phyloP scores from a whole-genome alignment of 768 basidiomycete genomes.

The Phlebiopsis flavidoalba region DNA sequence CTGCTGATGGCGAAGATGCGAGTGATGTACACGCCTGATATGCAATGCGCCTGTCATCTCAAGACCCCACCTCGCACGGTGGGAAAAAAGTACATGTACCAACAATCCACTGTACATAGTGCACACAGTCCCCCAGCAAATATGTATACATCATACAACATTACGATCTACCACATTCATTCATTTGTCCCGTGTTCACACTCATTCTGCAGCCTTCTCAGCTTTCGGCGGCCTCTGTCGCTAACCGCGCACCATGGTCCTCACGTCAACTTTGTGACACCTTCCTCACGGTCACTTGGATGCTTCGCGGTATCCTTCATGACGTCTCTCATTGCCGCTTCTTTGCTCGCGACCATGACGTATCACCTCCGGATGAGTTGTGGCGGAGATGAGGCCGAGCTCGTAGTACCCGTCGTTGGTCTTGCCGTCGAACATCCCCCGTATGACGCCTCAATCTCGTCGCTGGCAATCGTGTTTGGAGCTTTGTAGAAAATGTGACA shows the following conservation, averaged over 20 bases:
- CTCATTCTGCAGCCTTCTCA: neutral
- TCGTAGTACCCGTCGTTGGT: slow-evolving; percentile 91
- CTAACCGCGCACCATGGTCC: slow-evolving; percentile 3
- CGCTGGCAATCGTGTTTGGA: slow-evolving; percentile 59
- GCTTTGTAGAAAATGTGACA: slow-evolving; percentile 53
- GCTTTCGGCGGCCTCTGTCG: slow-evolving; percentile 1
- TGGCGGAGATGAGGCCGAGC: slow-evolving; percentile 65
- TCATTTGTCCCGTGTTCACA: neutral
- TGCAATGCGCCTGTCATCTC: slow-evolving; percentile 75
- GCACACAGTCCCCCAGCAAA: slow-evolving; percentile 5
- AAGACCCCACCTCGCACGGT: slow-evolving; percentile 27
- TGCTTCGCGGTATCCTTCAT: slow-evolving; percentile 3
- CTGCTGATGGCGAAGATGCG: slow-evolving; percentile 96
- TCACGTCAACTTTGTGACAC: slow-evolving; percentile 8
- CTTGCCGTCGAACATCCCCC: slow-evolving; percentile 76
- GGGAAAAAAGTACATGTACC: slow-evolving; percentile 3
- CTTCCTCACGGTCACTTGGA: slow-evolving; percentile 5
- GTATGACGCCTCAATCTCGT: slow-evolving; percentile 86
- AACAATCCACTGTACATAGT: slow-evolving; percentile 9
- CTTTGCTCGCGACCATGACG: slow-evolving; percentile 34
- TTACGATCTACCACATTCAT: neutral
- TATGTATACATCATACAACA: slow-evolving; percentile 1
- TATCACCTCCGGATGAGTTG: slow-evolving; percentile 59
- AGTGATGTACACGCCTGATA: too few relatives aligned
- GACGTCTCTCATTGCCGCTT: neutral